Evolutionary conservation across 2,329 filamentous ascomycete genomes (phyloP), one percentile per base, ranked within the genome.

Genomic region (Rutstroemia sp.): DNA sequence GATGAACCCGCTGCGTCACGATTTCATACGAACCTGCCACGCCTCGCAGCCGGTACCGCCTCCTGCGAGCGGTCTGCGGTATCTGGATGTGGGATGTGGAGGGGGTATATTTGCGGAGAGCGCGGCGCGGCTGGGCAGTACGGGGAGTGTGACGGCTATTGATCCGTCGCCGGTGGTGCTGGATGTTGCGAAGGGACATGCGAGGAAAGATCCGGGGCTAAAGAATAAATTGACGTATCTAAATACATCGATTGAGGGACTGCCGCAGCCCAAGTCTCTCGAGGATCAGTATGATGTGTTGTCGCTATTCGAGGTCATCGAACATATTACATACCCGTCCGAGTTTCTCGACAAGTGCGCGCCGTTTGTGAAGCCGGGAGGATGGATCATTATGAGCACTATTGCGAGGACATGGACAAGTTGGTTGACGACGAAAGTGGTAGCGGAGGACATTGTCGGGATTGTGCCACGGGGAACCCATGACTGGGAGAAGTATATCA

Each of bases 1-100:
- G 63, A 97, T 99, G 92, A 97, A 99, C 74, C 94, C 94, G 1
- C 82, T 96, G 47, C 91, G 94, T 36, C 92, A 97, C 75, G 85
- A 91, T 73, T 97, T 97, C 73, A 94, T 96, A 71, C 78, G 78
- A 21, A 74, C 76, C 60, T 96, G 92, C 69, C 81, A 86, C 48
- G 72, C 78, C 61, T 79, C 81, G 19, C 76, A 79, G 47, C 73
- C 74, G 58, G 73, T 75, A 48, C 67, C 73, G 23, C 62, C 73
- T 60, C 38, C 63, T 60, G 63, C 64, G 57, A 61, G 67, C 8
- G 77, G 76, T 17, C 75, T 90, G 4, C 78, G 79, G 36, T 95
- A 90, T 71, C 86, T 99, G 53, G 94, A 99, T 71, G 82, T 99
- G 57, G 94, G 94, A 63, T 97, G 94, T 72, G 94, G 94, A 60